Base-by-base conservation (phyloP, 2,329 filamentous ascomycete genomes). In the Alternaria consortialis region DNA sequence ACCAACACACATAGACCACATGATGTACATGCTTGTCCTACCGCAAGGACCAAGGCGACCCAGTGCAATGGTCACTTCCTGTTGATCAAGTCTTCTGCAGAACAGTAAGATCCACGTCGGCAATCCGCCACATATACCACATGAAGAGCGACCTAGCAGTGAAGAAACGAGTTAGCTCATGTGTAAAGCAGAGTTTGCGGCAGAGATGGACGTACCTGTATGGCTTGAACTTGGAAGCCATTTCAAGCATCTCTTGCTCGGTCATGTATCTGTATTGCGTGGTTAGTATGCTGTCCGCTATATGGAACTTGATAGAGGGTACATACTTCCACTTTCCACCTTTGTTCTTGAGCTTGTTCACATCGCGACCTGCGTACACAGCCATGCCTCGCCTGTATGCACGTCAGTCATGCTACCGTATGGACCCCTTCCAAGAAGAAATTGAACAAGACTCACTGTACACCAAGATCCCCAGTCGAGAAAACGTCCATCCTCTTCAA, bases 111-210 rank as follows among this genome's bases (percentile, higher is more conserved):
- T 96, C 91, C 4, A 93, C 92, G 74, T 93, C 88, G 75, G 90
- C 91, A 11, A 94, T 88, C 60, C 90, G 84, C 94, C 94, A 97
- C 91, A 97, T 97, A 77, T 97, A 97, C 94, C 94, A 97, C 94
- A 97, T 97, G 74, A 97, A 97, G 43, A 97, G 77, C 71, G 90
- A 95, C 74, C 94, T 90, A 53, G 5, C 2, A 31, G 29, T 11
- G 20, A 17, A 9, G 17, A 20, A 4, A 29, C 12, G 8, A 15
- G 12, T 56, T 39, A 64, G 59, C 34, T 42, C 48, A 1, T 57
- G 59, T 58, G 37, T 13, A 40, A 59, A 50, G 29, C 36, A 39
- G 34, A 55, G 13, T 27, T 27, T 43, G 64, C 17, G 51, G 12
- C 56, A 56, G 60, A 67, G 57, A 58, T 65, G 11, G 3, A 81